A percentile compares a stretch with the other conserved stretches of the same genome.
phyloP scores from a whole-genome alignment of 2,329 filamentous ascomycete genomes.

The Volutella citrinella region DNA sequence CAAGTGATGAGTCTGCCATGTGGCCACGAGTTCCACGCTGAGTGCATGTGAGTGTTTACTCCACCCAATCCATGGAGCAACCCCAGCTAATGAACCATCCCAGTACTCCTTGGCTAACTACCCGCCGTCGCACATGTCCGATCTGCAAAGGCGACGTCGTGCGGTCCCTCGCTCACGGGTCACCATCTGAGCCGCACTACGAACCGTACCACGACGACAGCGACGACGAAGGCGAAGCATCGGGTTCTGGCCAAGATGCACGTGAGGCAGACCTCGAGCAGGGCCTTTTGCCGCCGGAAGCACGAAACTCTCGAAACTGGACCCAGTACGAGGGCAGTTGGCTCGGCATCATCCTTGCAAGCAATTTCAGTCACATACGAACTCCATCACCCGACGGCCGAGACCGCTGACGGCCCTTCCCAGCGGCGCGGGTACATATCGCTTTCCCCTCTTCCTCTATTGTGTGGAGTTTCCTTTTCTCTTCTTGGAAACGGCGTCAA shows the following conservation, averaged over 20 bases:
- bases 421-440: no score
- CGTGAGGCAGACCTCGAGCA: constrained; percentile 42
- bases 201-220: constrained; percentile 54
- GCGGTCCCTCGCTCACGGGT: constrained; percentile 56
- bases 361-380: no score
- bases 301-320: constrained; percentile 15
- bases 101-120: constrained; percentile 95
- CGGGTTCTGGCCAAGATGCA: constrained; percentile 28
- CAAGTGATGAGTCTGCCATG: constrained; percentile 96
- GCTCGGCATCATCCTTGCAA: no score
- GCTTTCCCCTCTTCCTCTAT: no score
- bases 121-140: constrained; percentile 90
- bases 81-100: constrained; percentile 1
- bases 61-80: background rate
- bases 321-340: constrained; percentile 34
- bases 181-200: constrained; percentile 49
- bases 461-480: no score
- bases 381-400: constrained; percentile 25
- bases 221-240: constrained; percentile 37
- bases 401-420: no score
- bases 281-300: constrained; percentile 28
- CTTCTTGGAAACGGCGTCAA: no score
- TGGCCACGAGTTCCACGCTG: constrained; percentile 94
- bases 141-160: constrained; percentile 99
- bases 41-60: constrained; percentile 91